Evolutionary conservation across 805 yeast genomes (phyloP).

Genomic region (Hanseniaspora hatyaiensis): DNA sequence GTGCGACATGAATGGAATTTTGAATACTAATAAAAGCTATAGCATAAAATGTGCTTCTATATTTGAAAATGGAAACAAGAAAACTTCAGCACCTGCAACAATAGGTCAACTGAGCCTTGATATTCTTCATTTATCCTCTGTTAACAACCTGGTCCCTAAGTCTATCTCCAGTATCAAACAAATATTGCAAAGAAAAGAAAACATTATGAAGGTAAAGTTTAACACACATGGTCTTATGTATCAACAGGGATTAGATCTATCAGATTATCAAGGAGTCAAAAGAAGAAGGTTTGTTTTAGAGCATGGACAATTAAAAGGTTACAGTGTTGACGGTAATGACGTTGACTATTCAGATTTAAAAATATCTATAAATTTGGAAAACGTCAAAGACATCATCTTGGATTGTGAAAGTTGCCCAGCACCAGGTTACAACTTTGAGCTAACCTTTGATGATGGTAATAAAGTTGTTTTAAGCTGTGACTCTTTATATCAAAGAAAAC

Average conservation of each 20-base stretch:
- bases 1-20: not conserved
- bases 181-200: constrained; percentile 1
- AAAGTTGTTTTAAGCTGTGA: constrained; percentile 12
- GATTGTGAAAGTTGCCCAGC: constrained; percentile 13
- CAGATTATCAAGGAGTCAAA: constrained; percentile 3
- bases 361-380: constrained; percentile 1
- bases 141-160: constrained; percentile 16
- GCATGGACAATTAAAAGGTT: constrained; percentile 4
- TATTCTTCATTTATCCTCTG: constrained; percentile 11
- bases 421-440: constrained; percentile 11
- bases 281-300: constrained; percentile 12
- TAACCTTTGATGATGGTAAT: not conserved
- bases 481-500: constrained; percentile 4
- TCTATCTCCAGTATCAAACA: constrained; percentile 5
- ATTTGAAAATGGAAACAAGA: not conserved
- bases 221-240: constrained; percentile 4
- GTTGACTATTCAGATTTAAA: not conserved
- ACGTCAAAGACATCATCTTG: not conserved
- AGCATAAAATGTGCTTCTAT: not conserved
- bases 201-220: not conserved
- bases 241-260: constrained; percentile 11
- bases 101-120: not conserved
- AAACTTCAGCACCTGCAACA: not conserved
- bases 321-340: not conserved
- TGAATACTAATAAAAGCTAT: not conserved